Base-by-base conservation (phyloP, 306 rosid species). In the Pterocarpus macrocarpus region DNA sequence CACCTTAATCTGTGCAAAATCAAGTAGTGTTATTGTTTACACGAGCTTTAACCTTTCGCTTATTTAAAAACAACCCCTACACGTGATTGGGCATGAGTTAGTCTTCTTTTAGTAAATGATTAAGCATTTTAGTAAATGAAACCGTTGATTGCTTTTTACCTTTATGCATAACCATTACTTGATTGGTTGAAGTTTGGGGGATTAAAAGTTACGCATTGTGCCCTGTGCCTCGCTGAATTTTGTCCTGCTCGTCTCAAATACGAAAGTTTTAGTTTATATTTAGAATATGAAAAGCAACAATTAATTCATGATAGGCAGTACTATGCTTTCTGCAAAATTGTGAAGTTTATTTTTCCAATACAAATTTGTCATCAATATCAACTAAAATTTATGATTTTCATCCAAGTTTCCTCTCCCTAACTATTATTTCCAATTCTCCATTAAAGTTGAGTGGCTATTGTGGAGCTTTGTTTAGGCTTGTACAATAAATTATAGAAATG, bases 1-100 rank as follows among this genome's bases (percentile, higher is more conserved):
- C 41, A 50, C 13, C 55, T 55, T 61, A 62, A 78, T 74, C 67
- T 38, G 49, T 47, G 71, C 65, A 58, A 68, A 75, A 67, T 57
- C 33, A 55, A 66, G 39, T 41, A 49, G 33, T 38, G 66, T 11
- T 78, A 41, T 73, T 9, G 57, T 15, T 28, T 15, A 14, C 11
- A 1, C 55, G 28, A 56, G 56, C 58, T 68, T 56, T 52, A 49
- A 36, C 43, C 39, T 47, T 35, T 44, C 47, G 8, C 7, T 22
- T 70, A 3, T 59, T 36, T 34, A 3, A 9, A 22, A 50, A 71
- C 36, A 39, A 13, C 7, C 12, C 12, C 41, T 61, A 7, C 84
- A 73, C 49, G 74, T 80, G 84, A 80, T 64, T 52, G 50, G 55
- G 71, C 8, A 34, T 1, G 14, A 49, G 14, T 10, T 11, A 36